Percentiles rank a stretch among this genome's conserved stretches.
Conservation (phyloP, 2,329 filamentous ascomycete species). For the Stylonectria norvegica region DNA sequence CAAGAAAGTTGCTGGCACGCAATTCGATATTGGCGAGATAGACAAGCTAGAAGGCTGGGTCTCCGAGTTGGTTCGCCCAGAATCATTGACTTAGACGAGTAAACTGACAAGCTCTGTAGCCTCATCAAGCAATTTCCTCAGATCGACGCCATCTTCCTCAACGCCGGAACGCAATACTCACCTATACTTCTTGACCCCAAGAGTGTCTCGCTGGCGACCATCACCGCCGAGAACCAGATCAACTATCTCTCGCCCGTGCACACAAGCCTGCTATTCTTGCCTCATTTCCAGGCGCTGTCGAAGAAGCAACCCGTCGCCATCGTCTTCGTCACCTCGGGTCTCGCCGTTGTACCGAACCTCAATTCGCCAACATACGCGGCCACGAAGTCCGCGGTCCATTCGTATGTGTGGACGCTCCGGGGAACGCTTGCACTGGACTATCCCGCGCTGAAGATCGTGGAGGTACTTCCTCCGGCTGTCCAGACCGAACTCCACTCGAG, state of each 20-base stretch:
- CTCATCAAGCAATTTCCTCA: background rate
- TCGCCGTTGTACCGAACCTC: background rate
- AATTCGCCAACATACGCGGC: background rate
- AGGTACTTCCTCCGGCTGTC: background rate
- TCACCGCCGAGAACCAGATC: background rate
- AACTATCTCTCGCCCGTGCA: background rate
- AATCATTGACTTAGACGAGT: background rate
- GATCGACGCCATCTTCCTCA: background rate
- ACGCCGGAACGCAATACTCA: background rate
- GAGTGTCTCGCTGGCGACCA: background rate
- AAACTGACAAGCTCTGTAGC: background rate
- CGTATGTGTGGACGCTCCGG: background rate
- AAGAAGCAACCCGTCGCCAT: background rate
- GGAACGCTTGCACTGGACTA: background rate
- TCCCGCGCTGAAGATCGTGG: background rate
- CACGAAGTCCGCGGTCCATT: background rate
- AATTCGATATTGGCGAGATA: background rate
- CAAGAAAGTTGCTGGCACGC: background rate
- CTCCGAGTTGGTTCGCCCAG: background rate
- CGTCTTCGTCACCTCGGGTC: background rate
- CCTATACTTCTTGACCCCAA: background rate
- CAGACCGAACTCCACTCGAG: background rate
- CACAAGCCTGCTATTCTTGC: background rate
- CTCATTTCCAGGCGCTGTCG: background rate
- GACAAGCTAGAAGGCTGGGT: background rate